Evolutionary conservation across 1,284 basidiomycete genomes (phyloP), one percentile per base, ranked within the genome.

Genomic region (Marasmius tenuissimus): DNA sequence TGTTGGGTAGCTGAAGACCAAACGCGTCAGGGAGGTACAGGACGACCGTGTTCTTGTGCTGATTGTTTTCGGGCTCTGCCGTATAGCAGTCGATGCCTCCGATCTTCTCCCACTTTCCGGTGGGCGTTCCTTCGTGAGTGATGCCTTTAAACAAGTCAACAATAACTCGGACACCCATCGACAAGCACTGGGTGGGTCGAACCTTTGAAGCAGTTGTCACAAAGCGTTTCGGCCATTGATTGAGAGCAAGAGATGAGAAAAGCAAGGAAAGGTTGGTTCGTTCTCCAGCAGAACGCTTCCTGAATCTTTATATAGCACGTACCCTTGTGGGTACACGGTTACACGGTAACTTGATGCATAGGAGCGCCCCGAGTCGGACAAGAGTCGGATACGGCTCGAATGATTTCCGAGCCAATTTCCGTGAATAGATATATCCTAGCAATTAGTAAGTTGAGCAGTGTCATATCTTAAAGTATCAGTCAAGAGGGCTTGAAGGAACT

Each of bases 1-100:
- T 62, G n/a, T 62, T 62, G 37, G 56, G 16, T 14, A 59, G 37
- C 40, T 62, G 61, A 51, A 59, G 47, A 22, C 85, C 85, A 65
- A 84, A 85, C 52, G 81, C 76, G 65, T 85, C 84, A 18, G 77
- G 66, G 34, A 87, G 70, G 73, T 79, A 82, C 12, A 84, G 73
- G 61, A 88, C 63, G 35, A 79, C 83, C 69, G 84, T 83, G 68
- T 83, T 79, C 69, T 82, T 83, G 22, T 78, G 72, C 62, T 81
- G 82, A 58, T 81, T 79, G 9, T 63, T 70, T 10, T 70, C 67
- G 5, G 83, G 82, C 5, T 78, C 79, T 10, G 80, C 80, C 57
- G 84, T 75, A 64, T 85, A 85, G 56, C 75, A 77, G 20, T 81
- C 71, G 49, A 83, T 72, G 12, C 80, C 82, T 47, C 70, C 78